Evolutionary conservation across 495 filamentous ascomycete species (phyloP), one percentile per base, ranked within the genome.

Genomic region (Niebla homalea): DNA sequence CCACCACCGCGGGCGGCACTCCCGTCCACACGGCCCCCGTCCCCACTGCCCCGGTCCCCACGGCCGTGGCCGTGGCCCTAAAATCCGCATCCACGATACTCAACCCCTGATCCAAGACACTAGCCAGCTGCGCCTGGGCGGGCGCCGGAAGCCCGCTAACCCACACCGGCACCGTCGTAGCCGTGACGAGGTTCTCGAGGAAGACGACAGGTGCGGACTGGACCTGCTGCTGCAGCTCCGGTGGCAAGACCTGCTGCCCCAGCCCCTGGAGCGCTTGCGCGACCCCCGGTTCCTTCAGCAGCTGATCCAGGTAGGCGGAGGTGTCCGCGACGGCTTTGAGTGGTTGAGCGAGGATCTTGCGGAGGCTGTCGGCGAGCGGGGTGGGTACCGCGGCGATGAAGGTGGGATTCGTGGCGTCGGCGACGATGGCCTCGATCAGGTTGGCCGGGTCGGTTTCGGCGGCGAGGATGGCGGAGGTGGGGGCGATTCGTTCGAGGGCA

Each of bases 41-140:
- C n/a, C n/a, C n/a, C n/a, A n/a, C n/a, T n/a, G n/a, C 7, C 26
- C 26, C 26, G 7, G 26, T 32, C 26, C 26, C 26, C 26, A 32
- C 26, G 12, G 7, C 12, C 6, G 20, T 44, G 12, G 26, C 37
- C 5, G 48, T 14, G 16, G 8, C 38, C 14, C 43, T 15, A 6
- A 48, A 22, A 40, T 53, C 51, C 4, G 25, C n/a, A 43, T 42
- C 51, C 8, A 53, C 38, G 26, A 48, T 53, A 36, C 38, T 53
- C 3, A 53, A 36, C 18, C 44, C 51, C 26, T 43, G 11, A 18
- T 53, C 48, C 38, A 53, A 21, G 10, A 53, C 38, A 23, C 40
- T 42, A 6, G 44, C 51, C 12, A 53, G 11, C 14, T 53, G 25
- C n/a, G 29, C 48, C n/a, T 53, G 51, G n/a, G 48, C 5, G 22